These are phyloP conservation scores for Xylariaceae sp. DNA, from an alignment of 2,329 filamentous ascomycete genomes.

Conservation along the genomic window DNA sequence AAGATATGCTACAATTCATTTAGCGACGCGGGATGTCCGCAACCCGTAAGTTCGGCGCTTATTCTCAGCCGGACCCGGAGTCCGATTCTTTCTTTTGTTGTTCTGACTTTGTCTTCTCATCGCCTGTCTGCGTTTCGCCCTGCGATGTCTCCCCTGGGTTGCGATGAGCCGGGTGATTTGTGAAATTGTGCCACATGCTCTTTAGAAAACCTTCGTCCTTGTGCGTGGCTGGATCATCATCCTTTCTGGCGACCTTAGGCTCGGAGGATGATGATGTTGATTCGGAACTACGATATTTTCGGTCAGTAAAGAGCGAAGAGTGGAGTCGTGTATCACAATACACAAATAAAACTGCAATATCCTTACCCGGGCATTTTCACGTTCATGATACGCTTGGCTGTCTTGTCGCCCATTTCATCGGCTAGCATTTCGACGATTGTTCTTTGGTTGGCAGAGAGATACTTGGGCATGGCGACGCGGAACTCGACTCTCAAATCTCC, in stretches of 20 bases:
- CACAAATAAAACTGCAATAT: not conserved
- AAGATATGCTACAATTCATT: slow-evolving; percentile 32
- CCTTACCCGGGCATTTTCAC: slow-evolving; percentile 56
- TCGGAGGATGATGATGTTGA: slow-evolving; percentile 11
- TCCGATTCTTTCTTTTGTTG: slow-evolving; percentile 26
- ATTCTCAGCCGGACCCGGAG: slow-evolving; percentile 26
- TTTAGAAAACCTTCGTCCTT: slow-evolving; percentile 89
- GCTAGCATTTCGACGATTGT: slow-evolving; percentile 94
- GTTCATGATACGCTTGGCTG: slow-evolving; percentile 90
- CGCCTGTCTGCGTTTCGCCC: slow-evolving; percentile 12
- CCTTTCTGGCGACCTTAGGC: slow-evolving; percentile 22
- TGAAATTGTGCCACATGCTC: slow-evolving; percentile 88
- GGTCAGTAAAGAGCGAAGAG: slow-evolving; percentile 12
- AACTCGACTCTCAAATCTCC: slow-evolving; percentile 94
- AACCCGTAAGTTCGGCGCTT: too few species aligned
- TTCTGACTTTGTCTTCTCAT: slow-evolving; percentile 20
- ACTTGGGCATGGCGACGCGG: slow-evolving; percentile 93
- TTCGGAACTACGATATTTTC: slow-evolving; percentile 13
- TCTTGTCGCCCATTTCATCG: slow-evolving; percentile 92
- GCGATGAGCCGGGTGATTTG: slow-evolving; percentile 65
- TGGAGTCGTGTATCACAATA: too few species aligned
- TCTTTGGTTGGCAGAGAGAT: slow-evolving; percentile 84
- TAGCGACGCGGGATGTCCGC: not conserved
- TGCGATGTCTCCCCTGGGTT: slow-evolving; percentile 29
- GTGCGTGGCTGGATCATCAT: slow-evolving; percentile 49